Evolutionary conservation across 2,329 filamentous ascomycete species (phyloP).

Genomic region (Lasiodiplodia gonubiensis): DNA sequence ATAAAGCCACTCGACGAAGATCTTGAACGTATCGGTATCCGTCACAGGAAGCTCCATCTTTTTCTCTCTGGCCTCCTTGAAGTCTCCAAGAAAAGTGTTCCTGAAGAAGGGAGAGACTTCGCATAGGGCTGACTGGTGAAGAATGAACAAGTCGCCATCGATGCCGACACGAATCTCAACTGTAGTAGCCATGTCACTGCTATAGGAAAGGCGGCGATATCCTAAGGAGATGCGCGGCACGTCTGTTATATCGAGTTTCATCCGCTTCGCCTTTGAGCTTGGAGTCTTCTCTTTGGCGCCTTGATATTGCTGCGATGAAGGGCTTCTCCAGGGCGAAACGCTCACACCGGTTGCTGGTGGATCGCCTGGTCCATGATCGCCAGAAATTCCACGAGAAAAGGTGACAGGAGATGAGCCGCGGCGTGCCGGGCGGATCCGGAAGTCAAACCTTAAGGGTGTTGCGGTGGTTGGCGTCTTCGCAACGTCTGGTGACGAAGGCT

Average conservation of each 20-base stretch:
- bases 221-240: neutral
- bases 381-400: neutral
- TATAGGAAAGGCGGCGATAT: slow-evolving; percentile 6
- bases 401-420: neutral
- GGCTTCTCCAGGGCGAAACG: too few relatives aligned
- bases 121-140: neutral
- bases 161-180: neutral
- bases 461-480: neutral
- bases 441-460: neutral
- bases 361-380: neutral
- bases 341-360: too few relatives aligned
- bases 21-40: neutral
- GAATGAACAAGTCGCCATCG: neutral
- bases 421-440: neutral
- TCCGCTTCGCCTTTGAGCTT: neutral
- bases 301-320: too few relatives aligned
- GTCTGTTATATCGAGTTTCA: neutral
- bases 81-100: neutral
- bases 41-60: neutral
- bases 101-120: slow-evolving; percentile 5
- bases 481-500: neutral
- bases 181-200: slow-evolving; percentile 1
- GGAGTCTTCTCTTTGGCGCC: too few relatives aligned
- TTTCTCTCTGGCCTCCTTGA: slow-evolving; percentile 2
- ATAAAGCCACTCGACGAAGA: slow-evolving; percentile 16